Base-by-base conservation (phyloP, 805 yeast species). In the Suhomyces xylopsoci region DNA sequence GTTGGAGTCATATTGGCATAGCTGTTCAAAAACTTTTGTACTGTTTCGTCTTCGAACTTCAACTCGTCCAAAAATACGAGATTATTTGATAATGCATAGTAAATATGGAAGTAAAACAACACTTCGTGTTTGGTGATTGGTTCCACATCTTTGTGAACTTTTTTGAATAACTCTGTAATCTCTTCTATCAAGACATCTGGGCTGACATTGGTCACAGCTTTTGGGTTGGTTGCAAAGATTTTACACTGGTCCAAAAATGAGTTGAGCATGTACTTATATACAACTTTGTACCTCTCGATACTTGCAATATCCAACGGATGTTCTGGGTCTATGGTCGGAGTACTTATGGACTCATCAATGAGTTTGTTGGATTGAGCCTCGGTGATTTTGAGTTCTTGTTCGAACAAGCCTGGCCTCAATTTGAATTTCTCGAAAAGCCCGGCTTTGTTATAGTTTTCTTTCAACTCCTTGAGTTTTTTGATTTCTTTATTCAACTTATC, bases 1-100 rank as follows among this genome's bases (percentile, higher is more conserved):
- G 51, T 53, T 6, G 61, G 63, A 15, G 60, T 55, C 24, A 55
- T 44, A 8, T 43, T 19, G 38, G 49, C 41, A 51, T 58, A 67
- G 7, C 45, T 41, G 1, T 50, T 44, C 48, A 67, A 62, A 51
- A 72, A 51, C 7, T 55, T 49, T 19, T 57, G 58, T 7, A 72
- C 70, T 6, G 51, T 53, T 1, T 58, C 60, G 49, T 73, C 59
- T 15, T 62, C 62, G 44, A 67, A 62, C 25, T 59, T 48, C 46
- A 74, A 53, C 30, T 68, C 72, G 40, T 67, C 70, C 47, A 65
- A 59, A 45, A 56, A 58, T 12, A 62, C 57, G 2, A 59, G 34
- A 42, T 60, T 62, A 52, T 69, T 66, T 54, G 63, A 62, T n/a
- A 73, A 54, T 6, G 65, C 62, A 56, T 65, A 64, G 55, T 59